phyloP scores from a whole-genome alignment of 148 eudicot species.

The Salicornia ramosissima region DNA sequence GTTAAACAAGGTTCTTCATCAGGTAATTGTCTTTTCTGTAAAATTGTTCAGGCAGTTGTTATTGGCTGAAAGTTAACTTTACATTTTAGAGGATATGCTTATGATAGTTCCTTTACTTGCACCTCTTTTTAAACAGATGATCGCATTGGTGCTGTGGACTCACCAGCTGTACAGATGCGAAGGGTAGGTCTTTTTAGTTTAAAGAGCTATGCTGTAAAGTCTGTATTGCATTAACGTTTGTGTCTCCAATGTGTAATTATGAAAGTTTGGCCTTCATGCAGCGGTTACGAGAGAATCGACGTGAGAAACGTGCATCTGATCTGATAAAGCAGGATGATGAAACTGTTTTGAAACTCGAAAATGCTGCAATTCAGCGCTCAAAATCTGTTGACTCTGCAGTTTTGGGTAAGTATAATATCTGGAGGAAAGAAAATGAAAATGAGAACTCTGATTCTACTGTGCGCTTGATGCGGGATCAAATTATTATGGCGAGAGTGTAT shows the following conservation, averaged over 20 bases:
- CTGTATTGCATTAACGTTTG: slow-evolving; percentile 1
- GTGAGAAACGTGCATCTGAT: slow-evolving; percentile 78
- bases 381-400: slow-evolving; percentile 93
- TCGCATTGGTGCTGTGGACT: slow-evolving; percentile 45
- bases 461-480: slow-evolving; percentile 87
- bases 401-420: slow-evolving; percentile 85
- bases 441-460: slow-evolving; percentile 85
- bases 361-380: slow-evolving; percentile 90
- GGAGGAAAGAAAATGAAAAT: slow-evolving; percentile 90
- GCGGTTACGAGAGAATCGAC: slow-evolving; percentile 72
- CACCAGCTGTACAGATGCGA: slow-evolving; percentile 60
- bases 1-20: slow-evolving; percentile 39
- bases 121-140: slow-evolving; percentile 37
- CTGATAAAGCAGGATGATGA: slow-evolving; percentile 79
- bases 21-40: slow-evolving; percentile 22
- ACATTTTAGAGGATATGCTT: not conserved
- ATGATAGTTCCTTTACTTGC: slow-evolving; percentile 11
- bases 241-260: slow-evolving; percentile 14
- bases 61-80: not conserved
- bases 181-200: slow-evolving; percentile 48
- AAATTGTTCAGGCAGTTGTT: slow-evolving; percentile 27
- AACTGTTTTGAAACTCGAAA: slow-evolving; percentile 74
- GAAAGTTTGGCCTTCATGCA: slow-evolving; percentile 32
- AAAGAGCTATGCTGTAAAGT: not conserved
- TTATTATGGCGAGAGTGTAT: slow-evolving; percentile 91